Conservation (phyloP, 2,329 filamentous ascomycete species). For the Colletotrichum lupini region DNA sequence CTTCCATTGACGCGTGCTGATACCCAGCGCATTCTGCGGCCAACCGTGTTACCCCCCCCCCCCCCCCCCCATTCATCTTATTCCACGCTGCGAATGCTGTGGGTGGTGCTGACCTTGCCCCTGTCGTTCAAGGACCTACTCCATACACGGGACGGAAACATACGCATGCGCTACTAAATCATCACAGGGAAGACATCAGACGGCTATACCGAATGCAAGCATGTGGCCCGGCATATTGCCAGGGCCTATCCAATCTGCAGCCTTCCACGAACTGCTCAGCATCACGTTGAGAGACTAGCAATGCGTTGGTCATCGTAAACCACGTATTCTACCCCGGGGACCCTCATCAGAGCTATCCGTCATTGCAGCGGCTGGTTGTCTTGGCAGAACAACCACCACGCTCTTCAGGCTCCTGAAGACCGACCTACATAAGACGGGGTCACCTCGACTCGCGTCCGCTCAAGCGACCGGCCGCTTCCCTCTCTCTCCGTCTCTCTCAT, state of each 20-base stretch:
- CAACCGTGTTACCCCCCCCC: background rate
- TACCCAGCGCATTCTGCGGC: conserved; percentile 2
- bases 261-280: background rate
- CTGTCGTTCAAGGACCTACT: background rate
- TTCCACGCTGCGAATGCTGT: background rate
- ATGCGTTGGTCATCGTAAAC: background rate
- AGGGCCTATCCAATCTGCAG: background rate
- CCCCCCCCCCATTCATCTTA: background rate
- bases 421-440: conserved; percentile 24
- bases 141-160: background rate
- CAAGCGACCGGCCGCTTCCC: too few relatives aligned
- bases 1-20: conserved; percentile 20
- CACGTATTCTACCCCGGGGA: background rate
- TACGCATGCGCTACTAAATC: background rate
- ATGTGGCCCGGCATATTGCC: conserved; percentile 16
- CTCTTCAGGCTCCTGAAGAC: background rate
- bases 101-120: background rate
- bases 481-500: background rate
- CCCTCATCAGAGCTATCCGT: background rate
- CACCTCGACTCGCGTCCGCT: background rate
- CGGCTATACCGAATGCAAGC: conserved; percentile 30
- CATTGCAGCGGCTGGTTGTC: background rate
- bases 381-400: conserved; percentile 15
- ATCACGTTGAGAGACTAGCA: background rate
- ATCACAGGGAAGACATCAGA: background rate